Conservation (phyloP, 2,329 filamentous ascomycete genomes). For the Penicillium brevicompactum region DNA sequence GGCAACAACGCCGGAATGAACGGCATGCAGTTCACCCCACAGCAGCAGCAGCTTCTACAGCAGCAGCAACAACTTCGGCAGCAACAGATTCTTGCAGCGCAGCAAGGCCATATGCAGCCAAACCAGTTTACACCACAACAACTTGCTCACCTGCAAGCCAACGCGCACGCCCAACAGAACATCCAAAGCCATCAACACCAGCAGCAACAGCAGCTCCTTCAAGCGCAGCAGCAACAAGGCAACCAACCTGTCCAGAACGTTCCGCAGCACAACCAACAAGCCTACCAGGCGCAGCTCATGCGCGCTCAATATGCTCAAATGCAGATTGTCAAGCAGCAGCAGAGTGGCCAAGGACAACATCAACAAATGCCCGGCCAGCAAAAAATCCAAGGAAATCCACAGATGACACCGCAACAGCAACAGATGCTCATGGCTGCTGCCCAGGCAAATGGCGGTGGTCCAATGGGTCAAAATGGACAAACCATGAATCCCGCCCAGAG, state of each 20-base stretch:
- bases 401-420: conserved; percentile 40
- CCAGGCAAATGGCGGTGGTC: conserved; percentile 42
- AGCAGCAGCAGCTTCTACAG: conserved; percentile 40
- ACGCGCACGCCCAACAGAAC: conserved; percentile 49
- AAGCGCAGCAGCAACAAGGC: conserved; percentile 28
- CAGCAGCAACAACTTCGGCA: conserved; percentile 42
- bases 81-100: conserved; percentile 41
- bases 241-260: conserved; percentile 24
- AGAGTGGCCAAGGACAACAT: conserved; percentile 22
- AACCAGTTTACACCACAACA: conserved; percentile 45
- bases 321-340: conserved; percentile 39
- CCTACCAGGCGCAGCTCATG: conserved; percentile 41
- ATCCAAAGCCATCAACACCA: conserved; percentile 45
- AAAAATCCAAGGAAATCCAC: conserved; percentile 35
- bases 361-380: conserved; percentile 31
- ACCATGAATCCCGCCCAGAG: conserved; percentile 32
- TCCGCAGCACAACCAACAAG: conserved; percentile 32
- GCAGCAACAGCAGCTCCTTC: conserved; percentile 35
- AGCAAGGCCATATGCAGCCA: conserved; percentile 38
- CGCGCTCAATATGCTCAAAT: conserved; percentile 42
- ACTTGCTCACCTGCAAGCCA: conserved; percentile 46
- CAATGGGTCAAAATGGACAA: conserved; percentile 35
- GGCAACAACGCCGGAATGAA: conserved; percentile 44
- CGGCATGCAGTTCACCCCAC: conserved; percentile 41
- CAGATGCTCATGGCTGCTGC: conserved; percentile 43